phyloP scores from a whole-genome alignment of 441 rosid genomes.

The Macaranga tanarius region DNA sequence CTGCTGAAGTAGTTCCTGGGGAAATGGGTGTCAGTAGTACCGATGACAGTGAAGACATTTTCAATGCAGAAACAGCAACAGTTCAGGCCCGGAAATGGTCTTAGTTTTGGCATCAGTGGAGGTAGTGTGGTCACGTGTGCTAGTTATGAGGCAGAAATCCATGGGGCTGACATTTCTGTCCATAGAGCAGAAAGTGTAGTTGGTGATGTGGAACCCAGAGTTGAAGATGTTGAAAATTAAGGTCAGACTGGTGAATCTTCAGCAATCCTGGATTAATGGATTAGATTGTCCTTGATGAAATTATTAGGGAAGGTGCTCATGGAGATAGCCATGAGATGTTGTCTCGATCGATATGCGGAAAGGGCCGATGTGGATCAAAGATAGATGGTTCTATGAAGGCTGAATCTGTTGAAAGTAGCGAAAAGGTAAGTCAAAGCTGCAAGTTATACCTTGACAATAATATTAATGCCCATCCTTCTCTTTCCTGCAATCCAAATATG shows the following conservation, averaged over 20 bases:
- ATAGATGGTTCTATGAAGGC: slow-evolving; percentile 83
- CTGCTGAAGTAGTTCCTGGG: slow-evolving; percentile 58
- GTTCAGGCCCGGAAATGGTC: slow-evolving; percentile 86
- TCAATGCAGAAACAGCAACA: slow-evolving; percentile 87
- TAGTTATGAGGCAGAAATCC: slow-evolving; percentile 99
- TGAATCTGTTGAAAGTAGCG: slow-evolving; percentile 95
- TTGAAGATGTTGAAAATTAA: slow-evolving; percentile 89
- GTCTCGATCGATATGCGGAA: slow-evolving; percentile 70
- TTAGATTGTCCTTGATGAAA: slow-evolving; percentile 79
- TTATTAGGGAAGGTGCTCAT: slow-evolving; percentile 74
- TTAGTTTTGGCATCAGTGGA: slow-evolving; percentile 94
- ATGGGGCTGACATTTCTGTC: slow-evolving; percentile 86
- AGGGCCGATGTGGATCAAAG: slow-evolving; percentile 97
- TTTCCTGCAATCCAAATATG: slow-evolving; percentile 89
- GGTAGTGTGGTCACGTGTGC: slow-evolving; percentile 99
- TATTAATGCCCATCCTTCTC: slow-evolving; percentile 81
- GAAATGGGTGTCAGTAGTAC: slow-evolving; percentile 96
- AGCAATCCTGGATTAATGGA: slow-evolving; percentile 87
- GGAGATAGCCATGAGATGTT: slow-evolving; percentile 95
- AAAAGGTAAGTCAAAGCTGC: slow-evolving; percentile 69
- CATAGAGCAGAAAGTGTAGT: slow-evolving; percentile 89
- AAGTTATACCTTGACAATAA: slow-evolving; percentile 51
- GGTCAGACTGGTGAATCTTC: slow-evolving; percentile 99
- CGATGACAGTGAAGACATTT: slow-evolving; percentile 87
- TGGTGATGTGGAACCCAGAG: slow-evolving; percentile 88